Conservation (phyloP, 23 red algal genomes). For the Chondrus crispus region DNA sequence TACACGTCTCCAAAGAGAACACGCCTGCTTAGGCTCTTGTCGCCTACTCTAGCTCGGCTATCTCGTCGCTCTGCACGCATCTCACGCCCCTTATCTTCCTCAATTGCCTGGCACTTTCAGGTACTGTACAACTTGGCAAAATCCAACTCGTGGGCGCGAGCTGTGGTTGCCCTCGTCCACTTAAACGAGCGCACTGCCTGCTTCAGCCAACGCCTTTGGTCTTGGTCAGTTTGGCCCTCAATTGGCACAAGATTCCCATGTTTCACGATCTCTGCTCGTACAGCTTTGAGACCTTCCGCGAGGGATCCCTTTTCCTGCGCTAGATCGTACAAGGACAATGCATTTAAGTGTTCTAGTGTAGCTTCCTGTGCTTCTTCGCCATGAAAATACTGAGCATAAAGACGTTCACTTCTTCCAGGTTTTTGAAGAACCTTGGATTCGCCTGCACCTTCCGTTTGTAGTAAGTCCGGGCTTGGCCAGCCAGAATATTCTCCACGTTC, state of each 20-base stretch:
- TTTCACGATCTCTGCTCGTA: not conserved
- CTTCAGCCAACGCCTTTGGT: not conserved
- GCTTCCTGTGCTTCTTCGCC: not conserved
- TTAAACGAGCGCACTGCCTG: not conserved
- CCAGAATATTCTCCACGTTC: not conserved
- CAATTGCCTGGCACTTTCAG: not conserved
- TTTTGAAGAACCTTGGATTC: not conserved
- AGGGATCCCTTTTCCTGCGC: not conserved
- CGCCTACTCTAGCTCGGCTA: not conserved
- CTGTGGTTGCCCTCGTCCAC: not conserved
- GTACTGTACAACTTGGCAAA: not conserved
- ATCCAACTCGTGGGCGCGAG: not conserved
- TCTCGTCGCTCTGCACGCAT: not conserved
- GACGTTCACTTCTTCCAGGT: not conserved
- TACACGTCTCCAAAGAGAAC: not conserved
- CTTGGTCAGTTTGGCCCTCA: not conserved
- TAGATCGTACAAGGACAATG: not conserved
- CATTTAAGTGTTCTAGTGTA: not conserved
- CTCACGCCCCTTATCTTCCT: not conserved
- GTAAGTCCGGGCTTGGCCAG: not conserved
- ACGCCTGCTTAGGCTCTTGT: not conserved
- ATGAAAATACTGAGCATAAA: not conserved
- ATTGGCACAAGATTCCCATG: not conserved
- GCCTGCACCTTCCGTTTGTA: not conserved
- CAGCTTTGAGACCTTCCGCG: not conserved